phyloP scores from a whole-genome alignment of 1,284 basidiomycete species.

The Trichosporon sp. region DNA sequence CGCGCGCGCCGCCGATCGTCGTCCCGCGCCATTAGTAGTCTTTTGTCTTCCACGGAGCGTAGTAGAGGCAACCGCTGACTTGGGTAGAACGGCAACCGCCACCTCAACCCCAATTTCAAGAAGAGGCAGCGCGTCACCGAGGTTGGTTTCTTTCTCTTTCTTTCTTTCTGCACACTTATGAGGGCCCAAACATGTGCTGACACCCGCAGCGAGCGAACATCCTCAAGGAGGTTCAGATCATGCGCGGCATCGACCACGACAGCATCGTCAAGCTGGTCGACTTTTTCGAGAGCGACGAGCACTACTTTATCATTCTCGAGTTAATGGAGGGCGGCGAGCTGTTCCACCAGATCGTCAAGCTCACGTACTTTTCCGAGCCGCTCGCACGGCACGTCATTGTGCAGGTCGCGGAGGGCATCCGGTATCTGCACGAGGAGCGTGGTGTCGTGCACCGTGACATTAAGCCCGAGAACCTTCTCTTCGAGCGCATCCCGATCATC shows the following conservation, averaged over 20 bases:
- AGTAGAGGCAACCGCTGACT: neutral
- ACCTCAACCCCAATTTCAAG: conserved; percentile 86
- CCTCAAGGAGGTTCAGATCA: conserved; percentile 99
- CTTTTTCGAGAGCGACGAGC: conserved; percentile 85
- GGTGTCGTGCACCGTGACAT: conserved; percentile 88
- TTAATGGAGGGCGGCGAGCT: conserved; percentile 96
- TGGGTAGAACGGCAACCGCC: conserved; percentile 75
- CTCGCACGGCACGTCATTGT: conserved; percentile 92
- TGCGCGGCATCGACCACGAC: conserved; percentile 89
- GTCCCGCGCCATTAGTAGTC: conserved; percentile 8
- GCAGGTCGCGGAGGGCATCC: conserved; percentile 92
- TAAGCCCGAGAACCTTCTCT: conserved; percentile 96
- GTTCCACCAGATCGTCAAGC: conserved; percentile 98
- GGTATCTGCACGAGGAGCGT: conserved; percentile 94
- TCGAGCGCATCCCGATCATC: conserved; percentile 86
- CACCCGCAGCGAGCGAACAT: conserved; percentile 83
- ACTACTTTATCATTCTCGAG: conserved; percentile 94
- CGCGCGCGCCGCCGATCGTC: too few relatives aligned
- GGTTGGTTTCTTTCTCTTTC: conserved; percentile 54
- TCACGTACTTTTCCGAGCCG: conserved; percentile 97
- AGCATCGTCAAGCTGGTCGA: conserved; percentile 81
- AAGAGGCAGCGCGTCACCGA: conserved; percentile 89
- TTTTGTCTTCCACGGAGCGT: neutral
- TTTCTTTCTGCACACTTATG: neutral
- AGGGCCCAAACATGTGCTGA: neutral